Percentiles rank a stretch among this genome's conserved stretches.
Evolutionary conservation across 2,329 filamentous ascomycete species (phyloP).

Genomic region (Fusarium sp.): DNA sequence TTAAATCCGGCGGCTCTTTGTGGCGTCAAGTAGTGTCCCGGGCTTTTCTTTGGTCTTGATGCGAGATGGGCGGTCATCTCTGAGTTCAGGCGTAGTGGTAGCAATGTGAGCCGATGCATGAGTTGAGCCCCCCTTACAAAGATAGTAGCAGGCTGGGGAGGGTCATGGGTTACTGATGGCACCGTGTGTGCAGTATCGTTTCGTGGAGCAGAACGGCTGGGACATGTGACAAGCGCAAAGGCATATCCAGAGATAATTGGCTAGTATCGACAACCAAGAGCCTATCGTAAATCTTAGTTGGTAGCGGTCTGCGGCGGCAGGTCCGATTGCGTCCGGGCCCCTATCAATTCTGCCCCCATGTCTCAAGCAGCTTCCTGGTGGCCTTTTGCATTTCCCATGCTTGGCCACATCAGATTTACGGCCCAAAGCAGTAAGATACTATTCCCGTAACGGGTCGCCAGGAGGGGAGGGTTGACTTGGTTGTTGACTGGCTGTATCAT

Average conservation of each 20-base stretch:
- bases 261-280: conserved; percentile 14
- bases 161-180: not conserved
- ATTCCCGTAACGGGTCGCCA: conserved; percentile 42
- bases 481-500: conserved; percentile 42
- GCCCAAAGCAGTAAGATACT: conserved; percentile 41
- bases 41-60: conserved; percentile 11
- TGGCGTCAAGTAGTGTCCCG: conserved; percentile 30
- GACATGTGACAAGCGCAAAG: conserved; percentile 34
- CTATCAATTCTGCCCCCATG: conserved; percentile 26
- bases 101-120: no score
- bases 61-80: no score
- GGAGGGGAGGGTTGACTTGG: conserved; percentile 32
- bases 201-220: conserved; percentile 17
- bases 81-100: no score
- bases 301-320: conserved; percentile 42
- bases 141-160: not conserved
- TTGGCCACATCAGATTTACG: conserved; percentile 39
- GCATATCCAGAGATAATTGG: conserved; percentile 31
- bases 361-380: conserved; percentile 26
- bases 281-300: conserved; percentile 27
- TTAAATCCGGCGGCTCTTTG: conserved; percentile 31
- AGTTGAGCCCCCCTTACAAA: not conserved
- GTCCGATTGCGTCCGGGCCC: conserved; percentile 29
- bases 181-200: not conserved
- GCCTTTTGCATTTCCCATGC: conserved; percentile 47